Percentiles rank a stretch among this genome's conserved stretches.
These are phyloP conservation scores for Boletellus sp. DNA, from an alignment of 1,284 basidiomycete species.

Conservation along the genomic window DNA sequence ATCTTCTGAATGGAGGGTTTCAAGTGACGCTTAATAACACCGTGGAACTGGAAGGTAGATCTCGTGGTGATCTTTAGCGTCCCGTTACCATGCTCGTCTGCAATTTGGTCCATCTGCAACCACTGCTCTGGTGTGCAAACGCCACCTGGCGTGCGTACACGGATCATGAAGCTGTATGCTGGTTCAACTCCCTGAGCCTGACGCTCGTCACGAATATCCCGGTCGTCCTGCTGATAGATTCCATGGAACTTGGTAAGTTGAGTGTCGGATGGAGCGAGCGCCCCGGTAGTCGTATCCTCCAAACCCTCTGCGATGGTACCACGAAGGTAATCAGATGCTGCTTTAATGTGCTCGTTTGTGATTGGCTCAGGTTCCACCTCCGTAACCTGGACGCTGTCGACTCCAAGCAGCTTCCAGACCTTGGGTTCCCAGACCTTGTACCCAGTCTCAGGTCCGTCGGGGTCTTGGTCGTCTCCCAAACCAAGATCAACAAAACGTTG, in stretches of 20 bases:
- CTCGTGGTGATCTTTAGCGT: slow-evolving; percentile 98
- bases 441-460: slow-evolving; percentile 93
- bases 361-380: slow-evolving; percentile 96
- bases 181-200: slow-evolving; percentile 92
- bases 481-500: slow-evolving; percentile 73
- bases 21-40: slow-evolving; percentile 94
- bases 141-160: slow-evolving; percentile 92
- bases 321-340: slow-evolving; percentile 90
- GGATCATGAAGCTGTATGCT: slow-evolving; percentile 99
- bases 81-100: slow-evolving; percentile 91
- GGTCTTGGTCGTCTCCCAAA: slow-evolving; percentile 96
- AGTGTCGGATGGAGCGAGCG: slow-evolving; percentile 84
- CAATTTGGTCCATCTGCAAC: slow-evolving; percentile 93
- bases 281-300: slow-evolving; percentile 82
- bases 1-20: slow-evolving; percentile 97
- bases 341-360: slow-evolving; percentile 99
- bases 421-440: slow-evolving; percentile 94
- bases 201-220: slow-evolving; percentile 96
- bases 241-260: slow-evolving; percentile 99
- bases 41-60: slow-evolving; percentile 99
- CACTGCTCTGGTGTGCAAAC: slow-evolving; percentile 92
- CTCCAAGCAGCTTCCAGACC: slow-evolving; percentile 93
- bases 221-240: slow-evolving; percentile 96
- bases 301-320: slow-evolving; percentile 95
- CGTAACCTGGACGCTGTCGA: slow-evolving; percentile 84